Conservation (phyloP, 371 early-diverging fungal genomes). For the Mucor sp. region DNA sequence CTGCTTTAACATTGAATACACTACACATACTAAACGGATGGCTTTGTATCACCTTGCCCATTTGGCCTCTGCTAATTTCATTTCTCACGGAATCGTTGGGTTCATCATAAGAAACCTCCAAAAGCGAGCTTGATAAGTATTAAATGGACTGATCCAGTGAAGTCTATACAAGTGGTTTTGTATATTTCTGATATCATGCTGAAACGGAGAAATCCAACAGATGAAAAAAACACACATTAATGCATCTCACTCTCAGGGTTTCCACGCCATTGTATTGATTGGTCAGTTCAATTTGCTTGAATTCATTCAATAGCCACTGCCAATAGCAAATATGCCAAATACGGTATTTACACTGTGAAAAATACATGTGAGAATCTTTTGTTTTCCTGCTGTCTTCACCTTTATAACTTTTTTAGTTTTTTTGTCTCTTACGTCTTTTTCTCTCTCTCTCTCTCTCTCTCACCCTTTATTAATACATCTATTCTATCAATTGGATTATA, state of each 20-base stretch:
- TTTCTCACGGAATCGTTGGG: neutral
- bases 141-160: neutral
- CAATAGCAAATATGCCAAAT: slow-evolving; percentile 1
- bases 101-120: neutral
- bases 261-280: neutral
- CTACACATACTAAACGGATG: neutral
- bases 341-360: slow-evolving; percentile 1
- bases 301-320: neutral
- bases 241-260: neutral
- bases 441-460: neutral
- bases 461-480: neutral
- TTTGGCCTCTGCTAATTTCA: neutral
- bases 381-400: neutral
- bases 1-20: too few species aligned
- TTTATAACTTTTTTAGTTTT: slow-evolving; percentile 1
- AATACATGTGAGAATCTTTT: slow-evolving; percentile 4
- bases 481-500: neutral
- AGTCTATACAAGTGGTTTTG: too few species aligned
- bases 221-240: neutral
- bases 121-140: neutral
- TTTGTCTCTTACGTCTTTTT: neutral
- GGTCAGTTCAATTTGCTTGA: slow-evolving; percentile 1
- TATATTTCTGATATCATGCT: too few species aligned
- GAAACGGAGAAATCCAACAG: neutral
- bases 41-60: neutral